A percentile compares a stretch with the other conserved stretches of the same genome.
These are phyloP conservation scores for Leccinum rimulosum DNA, from an alignment of 768 basidiomycete genomes.

Conservation along the genomic window DNA sequence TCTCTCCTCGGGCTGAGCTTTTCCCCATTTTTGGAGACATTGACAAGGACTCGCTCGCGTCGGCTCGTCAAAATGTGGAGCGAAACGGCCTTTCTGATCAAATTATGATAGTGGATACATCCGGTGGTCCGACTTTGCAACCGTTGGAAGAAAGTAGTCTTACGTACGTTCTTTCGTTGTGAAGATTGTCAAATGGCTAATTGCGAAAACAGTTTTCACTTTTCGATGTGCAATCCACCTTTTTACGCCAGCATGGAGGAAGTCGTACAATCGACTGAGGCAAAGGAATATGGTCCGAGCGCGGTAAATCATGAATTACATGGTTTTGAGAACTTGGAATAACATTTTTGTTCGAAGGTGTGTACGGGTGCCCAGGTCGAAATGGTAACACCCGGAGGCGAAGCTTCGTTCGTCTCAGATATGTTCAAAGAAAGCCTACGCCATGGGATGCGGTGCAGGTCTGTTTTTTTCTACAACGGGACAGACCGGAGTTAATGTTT, in stretches of 20 bases:
- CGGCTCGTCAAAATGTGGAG: constrained; percentile 56
- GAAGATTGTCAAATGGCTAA: neutral
- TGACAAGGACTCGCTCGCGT: constrained; percentile 56
- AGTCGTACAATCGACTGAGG: constrained; percentile 50
- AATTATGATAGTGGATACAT: constrained; percentile 46
- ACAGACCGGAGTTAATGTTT: neutral
- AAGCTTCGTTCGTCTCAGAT: constrained; percentile 66
- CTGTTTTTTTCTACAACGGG: neutral
- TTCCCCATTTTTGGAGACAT: constrained; percentile 50
- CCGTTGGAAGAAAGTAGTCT: constrained; percentile 13
- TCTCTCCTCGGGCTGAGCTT: neutral
- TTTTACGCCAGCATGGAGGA: constrained; percentile 84
- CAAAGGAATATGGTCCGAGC: constrained; percentile 65
- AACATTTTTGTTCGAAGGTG: constrained; percentile 42
- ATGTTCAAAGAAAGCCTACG: constrained; percentile 76
- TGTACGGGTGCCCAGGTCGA: constrained; percentile 87
- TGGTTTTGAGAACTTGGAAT: neutral
- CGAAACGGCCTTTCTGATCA: constrained; percentile 52
- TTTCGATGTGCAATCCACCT: constrained; percentile 96
- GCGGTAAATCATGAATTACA: constrained; percentile 49
- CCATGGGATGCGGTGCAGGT: constrained; percentile 58
- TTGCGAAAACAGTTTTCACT: constrained; percentile 49
- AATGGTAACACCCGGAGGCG: constrained; percentile 89
- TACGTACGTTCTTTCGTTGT: constrained; percentile 1
- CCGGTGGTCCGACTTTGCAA: constrained; percentile 44